Evolutionary conservation across 1,139 yeast genomes (phyloP).

Genomic region (Yarrowia galli): DNA sequence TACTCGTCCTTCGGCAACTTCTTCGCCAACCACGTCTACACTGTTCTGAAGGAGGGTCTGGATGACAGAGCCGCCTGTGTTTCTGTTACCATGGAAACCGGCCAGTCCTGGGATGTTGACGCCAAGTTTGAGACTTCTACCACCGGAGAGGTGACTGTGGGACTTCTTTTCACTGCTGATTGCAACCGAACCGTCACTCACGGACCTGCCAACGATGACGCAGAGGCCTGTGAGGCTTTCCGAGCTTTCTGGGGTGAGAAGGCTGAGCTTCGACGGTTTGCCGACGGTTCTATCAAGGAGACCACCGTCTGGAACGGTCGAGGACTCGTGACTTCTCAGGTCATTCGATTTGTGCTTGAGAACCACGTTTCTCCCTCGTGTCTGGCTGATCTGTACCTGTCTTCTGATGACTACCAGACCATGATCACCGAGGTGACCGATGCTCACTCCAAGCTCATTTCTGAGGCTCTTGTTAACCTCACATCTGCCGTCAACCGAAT

Average conservation of each 20-base stretch:
- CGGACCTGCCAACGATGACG: constrained; percentile 75
- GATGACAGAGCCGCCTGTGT: constrained; percentile 66
- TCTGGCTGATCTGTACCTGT: constrained; percentile 20
- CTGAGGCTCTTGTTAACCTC: constrained; percentile 61
- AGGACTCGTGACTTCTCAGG: constrained; percentile 46
- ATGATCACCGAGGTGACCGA: constrained; percentile 51
- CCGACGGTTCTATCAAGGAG: constrained; percentile 84
- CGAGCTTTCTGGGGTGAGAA: constrained; percentile 88
- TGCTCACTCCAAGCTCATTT: constrained; percentile 37
- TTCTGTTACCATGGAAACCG: constrained; percentile 48
- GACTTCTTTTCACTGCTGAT: constrained; percentile 75
- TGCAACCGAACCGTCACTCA: constrained; percentile 81
- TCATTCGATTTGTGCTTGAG: constrained; percentile 42
- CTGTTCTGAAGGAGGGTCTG: constrained; percentile 67
- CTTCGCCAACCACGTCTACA: constrained; percentile 65
- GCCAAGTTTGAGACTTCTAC: constrained; percentile 42
- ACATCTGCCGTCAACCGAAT: constrained; percentile 65
- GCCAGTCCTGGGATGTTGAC: constrained; percentile 32
- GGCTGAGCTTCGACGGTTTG: constrained; percentile 84
- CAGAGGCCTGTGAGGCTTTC: constrained; percentile 67
- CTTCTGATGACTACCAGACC: constrained; percentile 53
- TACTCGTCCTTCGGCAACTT: constrained; percentile 74
- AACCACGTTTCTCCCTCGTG: constrained; percentile 38
- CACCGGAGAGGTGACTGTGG: constrained; percentile 60
- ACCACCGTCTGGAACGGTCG: constrained; percentile 77